phyloP scores from a whole-genome alignment of 1,139 yeast genomes.

The Scheffersomyces parashehatae region DNA sequence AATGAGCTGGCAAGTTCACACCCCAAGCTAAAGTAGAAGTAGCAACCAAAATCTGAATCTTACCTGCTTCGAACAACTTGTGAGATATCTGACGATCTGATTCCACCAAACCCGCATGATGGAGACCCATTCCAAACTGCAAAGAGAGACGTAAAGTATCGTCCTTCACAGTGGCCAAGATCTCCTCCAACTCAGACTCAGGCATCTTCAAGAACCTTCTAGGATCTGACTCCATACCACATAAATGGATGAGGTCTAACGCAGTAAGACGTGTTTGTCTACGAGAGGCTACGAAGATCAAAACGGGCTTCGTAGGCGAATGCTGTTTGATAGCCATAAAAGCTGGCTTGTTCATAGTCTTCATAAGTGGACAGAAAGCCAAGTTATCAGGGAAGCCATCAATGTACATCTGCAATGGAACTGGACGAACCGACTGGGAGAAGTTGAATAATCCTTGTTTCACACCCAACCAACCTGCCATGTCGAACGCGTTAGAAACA shows the following conservation, averaged over 20 bases:
- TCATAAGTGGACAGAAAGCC: slow-evolving; percentile 95
- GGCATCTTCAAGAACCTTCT: slow-evolving; percentile 77
- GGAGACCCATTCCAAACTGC: slow-evolving; percentile 95
- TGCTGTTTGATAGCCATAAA: slow-evolving; percentile 95
- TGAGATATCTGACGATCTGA: slow-evolving; percentile 88
- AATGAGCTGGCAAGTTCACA: slow-evolving; percentile 91
- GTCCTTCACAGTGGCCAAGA: slow-evolving; percentile 72
- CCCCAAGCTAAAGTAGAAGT: slow-evolving; percentile 98
- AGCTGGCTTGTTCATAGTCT: slow-evolving; percentile 97
- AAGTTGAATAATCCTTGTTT: slow-evolving; percentile 88
- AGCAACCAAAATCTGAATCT: slow-evolving; percentile 87
- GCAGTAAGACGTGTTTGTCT: slow-evolving; percentile 97
- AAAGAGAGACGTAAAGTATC: slow-evolving; percentile 81
- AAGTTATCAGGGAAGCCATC: slow-evolving; percentile 96
- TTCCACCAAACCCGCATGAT: slow-evolving; percentile 96
- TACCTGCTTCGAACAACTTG: slow-evolving; percentile 77
- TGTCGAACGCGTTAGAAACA: slow-evolving; percentile 94
- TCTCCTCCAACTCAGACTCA: slow-evolving; percentile 71
- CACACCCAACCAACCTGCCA: slow-evolving; percentile 98
- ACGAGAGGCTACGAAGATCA: slow-evolving; percentile 95
- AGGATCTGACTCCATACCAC: slow-evolving; percentile 95
- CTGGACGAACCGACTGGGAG: slow-evolving; percentile 95
- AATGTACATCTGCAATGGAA: slow-evolving; percentile 94
- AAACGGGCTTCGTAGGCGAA: slow-evolving; percentile 88
- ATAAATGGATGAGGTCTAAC: slow-evolving; percentile 83